phyloP scores from a whole-genome alignment of 2,329 filamentous ascomycete species.

The Scopulariopsis brevicaulis region DNA sequence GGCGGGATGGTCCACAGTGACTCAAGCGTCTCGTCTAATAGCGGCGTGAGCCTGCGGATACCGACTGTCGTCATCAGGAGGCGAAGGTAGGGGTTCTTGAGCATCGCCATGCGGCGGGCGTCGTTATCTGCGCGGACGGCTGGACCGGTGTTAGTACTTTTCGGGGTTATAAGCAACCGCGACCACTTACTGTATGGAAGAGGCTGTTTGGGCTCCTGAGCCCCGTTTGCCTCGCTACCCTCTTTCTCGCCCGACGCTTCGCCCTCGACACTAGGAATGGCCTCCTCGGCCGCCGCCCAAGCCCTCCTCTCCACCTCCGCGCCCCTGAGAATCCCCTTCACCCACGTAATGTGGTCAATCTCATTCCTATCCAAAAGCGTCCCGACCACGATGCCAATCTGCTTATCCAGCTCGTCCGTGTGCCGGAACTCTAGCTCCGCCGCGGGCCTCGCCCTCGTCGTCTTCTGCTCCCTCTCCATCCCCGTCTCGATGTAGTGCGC shows the following conservation, averaged over 20 bases:
- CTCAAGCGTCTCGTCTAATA: conserved; percentile 58
- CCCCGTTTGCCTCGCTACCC: conserved; percentile 9
- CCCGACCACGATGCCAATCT: conserved; percentile 71
- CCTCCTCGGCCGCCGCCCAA: conserved; percentile 65
- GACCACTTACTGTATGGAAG: conserved; percentile 20
- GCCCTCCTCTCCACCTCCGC: conserved; percentile 63
- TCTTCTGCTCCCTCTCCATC: conserved; percentile 72
- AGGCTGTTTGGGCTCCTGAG: conserved; percentile 12
- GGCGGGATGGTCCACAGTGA: conserved; percentile 70
- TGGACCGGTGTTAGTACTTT: conserved; percentile 21
- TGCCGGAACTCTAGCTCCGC: conserved; percentile 77
- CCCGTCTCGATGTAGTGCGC: conserved; percentile 86
- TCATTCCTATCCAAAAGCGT: conserved; percentile 72
- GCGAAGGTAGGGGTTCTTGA: conserved; percentile 80
- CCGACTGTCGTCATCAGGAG: conserved; percentile 71
- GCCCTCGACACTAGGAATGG: conserved; percentile 28
- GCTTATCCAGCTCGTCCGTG: conserved; percentile 53
- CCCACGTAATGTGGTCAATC: conserved; percentile 66
- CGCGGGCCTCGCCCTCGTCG: conserved; percentile 53
- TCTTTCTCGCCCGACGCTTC: conserved; percentile 21
- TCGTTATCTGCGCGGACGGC: conserved; percentile 54
- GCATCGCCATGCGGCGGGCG: conserved; percentile 60
- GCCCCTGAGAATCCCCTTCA: conserved; percentile 57
- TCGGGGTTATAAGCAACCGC: neutral
- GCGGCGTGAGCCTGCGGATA: conserved; percentile 45